phyloP scores from a whole-genome alignment of 1,139 yeast species.

The Schizosaccharomyces versatilis region DNA sequence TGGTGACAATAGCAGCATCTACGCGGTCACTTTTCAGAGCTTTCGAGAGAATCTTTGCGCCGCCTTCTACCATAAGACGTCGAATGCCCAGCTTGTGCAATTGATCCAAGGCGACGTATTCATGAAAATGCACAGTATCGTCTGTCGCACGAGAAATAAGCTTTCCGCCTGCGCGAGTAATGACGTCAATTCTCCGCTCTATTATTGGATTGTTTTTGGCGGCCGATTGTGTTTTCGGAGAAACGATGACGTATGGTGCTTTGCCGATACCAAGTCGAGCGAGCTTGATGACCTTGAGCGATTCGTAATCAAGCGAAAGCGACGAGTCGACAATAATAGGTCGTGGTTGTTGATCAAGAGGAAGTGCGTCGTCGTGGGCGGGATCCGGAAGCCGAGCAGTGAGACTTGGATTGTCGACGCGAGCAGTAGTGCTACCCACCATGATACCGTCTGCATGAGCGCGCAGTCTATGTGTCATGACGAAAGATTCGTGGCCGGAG shows the following conservation, averaged over 20 bases:
- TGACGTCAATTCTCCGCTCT: background rate
- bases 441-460: background rate
- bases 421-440: background rate
- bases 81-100: background rate
- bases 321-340: background rate
- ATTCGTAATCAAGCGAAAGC: background rate
- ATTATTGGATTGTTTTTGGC: background rate
- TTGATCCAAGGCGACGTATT: background rate
- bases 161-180: background rate
- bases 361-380: background rate
- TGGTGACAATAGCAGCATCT: background rate
- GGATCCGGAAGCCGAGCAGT: background rate
- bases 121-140: background rate
- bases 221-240: background rate
- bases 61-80: background rate
- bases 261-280: background rate
- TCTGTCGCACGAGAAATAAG: background rate
- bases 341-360: background rate
- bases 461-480: background rate
- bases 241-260: background rate
- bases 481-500: background rate
- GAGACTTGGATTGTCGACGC: background rate
- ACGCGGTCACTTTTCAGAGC: background rate
- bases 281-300: background rate
- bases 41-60: background rate